phyloP scores from a whole-genome alignment of 495 filamentous ascomycete species.

The Talaromyces nanjingensis region DNA sequence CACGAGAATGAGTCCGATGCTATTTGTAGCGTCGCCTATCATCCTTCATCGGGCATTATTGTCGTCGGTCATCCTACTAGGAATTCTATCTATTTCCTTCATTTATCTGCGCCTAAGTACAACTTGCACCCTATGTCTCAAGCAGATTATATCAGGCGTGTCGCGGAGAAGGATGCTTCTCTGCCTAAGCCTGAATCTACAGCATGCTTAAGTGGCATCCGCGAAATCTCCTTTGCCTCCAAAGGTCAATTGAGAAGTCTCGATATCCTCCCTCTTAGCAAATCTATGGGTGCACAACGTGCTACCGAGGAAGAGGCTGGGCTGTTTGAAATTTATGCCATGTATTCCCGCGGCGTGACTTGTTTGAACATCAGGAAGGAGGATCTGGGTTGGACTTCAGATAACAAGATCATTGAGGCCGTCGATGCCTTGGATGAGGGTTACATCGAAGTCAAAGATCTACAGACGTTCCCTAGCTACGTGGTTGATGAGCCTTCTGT shows the following conservation, averaged over 20 bases:
- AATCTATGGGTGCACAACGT: constrained; percentile 27
- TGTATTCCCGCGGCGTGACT: constrained; percentile 93
- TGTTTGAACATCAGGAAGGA: constrained; percentile 75
- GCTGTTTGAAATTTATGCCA: constrained; percentile 90
- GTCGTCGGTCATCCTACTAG: constrained; percentile 92
- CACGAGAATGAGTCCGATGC: constrained; percentile 96
- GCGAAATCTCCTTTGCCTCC: constrained; percentile 85
- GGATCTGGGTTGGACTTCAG: constrained; percentile 81
- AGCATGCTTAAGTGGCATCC: constrained; percentile 89
- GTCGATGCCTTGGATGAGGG: constrained; percentile 66
- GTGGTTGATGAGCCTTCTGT: constrained; percentile 41
- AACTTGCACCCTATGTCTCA: constrained; percentile 72
- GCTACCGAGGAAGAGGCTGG: constrained; percentile 51
- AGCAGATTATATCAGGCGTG: constrained; percentile 71
- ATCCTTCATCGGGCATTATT: constrained; percentile 82
- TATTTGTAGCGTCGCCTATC: constrained; percentile 92
- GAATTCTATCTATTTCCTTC: constrained; percentile 95
- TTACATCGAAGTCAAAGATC: constrained; percentile 44
- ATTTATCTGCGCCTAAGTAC: constrained; percentile 88
- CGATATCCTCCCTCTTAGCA: constrained; percentile 67
- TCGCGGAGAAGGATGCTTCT: constrained; percentile 62
- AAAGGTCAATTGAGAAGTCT: constrained; percentile 87
- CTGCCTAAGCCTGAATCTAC: constrained; percentile 85
- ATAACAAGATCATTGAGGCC: constrained; percentile 73
- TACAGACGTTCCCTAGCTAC: constrained; percentile 38